Conservation (phyloP, 371 early-diverging fungal species). For the Blastocladiella emersonii region DNA sequence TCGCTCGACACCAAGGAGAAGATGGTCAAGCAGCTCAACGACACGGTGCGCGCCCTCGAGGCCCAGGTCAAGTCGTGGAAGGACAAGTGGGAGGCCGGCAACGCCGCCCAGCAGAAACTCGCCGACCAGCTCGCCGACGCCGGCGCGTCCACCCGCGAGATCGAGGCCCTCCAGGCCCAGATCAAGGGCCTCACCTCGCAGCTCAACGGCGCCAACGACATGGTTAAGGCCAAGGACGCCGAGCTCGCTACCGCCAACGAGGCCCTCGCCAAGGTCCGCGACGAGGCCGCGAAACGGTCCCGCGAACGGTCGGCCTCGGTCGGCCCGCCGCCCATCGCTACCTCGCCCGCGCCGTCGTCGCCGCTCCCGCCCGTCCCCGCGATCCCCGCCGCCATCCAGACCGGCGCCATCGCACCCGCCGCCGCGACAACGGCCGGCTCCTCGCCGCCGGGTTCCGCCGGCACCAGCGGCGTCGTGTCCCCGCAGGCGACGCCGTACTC, state of each 20-base stretch:
- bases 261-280: constrained; percentile 42
- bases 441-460: constrained; percentile 2
- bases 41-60: constrained; percentile 44
- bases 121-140: constrained; percentile 7
- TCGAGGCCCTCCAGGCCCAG: constrained; percentile 7
- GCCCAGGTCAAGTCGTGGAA: constrained; percentile 46
- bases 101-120: constrained; percentile 12
- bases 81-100: constrained; percentile 49
- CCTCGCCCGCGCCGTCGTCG: no score
- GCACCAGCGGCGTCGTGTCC: background rate
- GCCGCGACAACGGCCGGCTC: background rate
- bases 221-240: constrained; percentile 46
- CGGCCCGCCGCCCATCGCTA: no score
- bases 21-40: constrained; percentile 44
- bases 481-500: background rate
- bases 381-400: constrained; percentile 5
- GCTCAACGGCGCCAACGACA: constrained; percentile 19
- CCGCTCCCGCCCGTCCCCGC: constrained; percentile 9
- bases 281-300: constrained; percentile 11
- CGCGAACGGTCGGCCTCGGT: no score
- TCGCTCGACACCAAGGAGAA: constrained; percentile 49
- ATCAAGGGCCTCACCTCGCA: constrained; percentile 15
- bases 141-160: background rate
- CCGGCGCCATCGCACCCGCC: background rate
- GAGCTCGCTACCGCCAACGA: constrained; percentile 45